These are phyloP conservation scores for Allium cepa DNA, from an alignment of 106 monocot genomes.

Conservation along the genomic window DNA sequence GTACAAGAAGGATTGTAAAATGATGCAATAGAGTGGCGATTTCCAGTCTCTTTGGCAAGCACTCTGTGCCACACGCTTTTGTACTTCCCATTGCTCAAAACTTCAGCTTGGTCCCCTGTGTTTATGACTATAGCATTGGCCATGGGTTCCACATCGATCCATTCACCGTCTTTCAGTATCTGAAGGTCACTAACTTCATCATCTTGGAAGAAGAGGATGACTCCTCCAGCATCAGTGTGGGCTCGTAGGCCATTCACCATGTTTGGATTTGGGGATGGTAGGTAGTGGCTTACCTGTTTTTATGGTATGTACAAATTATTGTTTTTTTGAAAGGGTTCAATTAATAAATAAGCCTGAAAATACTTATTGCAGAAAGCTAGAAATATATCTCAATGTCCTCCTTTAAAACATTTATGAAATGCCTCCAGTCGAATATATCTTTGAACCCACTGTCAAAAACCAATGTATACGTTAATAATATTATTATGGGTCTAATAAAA, in stretches of 20 bases:
- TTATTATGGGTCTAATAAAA: no score
- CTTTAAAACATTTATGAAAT: no score
- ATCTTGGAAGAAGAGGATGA: slow-evolving; percentile 85
- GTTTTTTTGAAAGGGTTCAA: no score
- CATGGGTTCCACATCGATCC: slow-evolving; percentile 72
- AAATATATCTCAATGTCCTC: no score
- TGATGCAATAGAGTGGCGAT: slow-evolving; percentile 62
- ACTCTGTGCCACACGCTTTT: slow-evolving; percentile 65
- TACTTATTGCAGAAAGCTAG: no score
- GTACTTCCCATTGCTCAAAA: slow-evolving; percentile 66
- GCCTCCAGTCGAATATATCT: no score
- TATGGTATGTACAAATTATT: no score
- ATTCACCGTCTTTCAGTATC: slow-evolving; percentile 48
- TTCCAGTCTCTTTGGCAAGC: slow-evolving; percentile 25
- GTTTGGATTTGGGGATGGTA: slow-evolving; percentile 51
- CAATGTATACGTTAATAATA: no score
- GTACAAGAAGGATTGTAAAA: slow-evolving; percentile 59
- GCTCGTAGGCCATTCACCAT: slow-evolving; percentile 47
- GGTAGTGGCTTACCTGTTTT: slow-evolving; percentile 55
- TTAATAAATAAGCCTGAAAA: no score
- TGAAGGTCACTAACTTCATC: slow-evolving; percentile 65
- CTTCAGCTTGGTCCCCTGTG: slow-evolving; percentile 86
- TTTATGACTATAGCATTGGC: slow-evolving; percentile 61
- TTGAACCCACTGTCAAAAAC: no score
- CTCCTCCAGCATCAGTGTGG: slow-evolving; percentile 88